A percentile compares a stretch with the other conserved stretches of the same genome.
These are phyloP conservation scores for Ustilago shanxiensis DNA, from an alignment of 1,284 basidiomycete species.

Conservation along the genomic window DNA sequence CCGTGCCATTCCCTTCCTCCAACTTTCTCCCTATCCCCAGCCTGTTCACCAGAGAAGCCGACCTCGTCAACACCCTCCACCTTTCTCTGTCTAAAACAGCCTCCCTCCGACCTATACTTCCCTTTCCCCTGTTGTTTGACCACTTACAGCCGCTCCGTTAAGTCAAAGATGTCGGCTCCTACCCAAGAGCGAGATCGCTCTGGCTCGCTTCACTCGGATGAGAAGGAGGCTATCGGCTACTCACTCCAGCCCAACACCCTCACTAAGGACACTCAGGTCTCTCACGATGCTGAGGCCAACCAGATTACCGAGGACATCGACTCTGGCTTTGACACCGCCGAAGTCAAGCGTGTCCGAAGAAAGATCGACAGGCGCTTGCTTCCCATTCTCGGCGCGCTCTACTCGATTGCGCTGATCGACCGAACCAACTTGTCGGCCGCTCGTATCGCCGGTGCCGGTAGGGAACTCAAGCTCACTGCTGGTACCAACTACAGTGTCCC, in stretches of 20 bases:
- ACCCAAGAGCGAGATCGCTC: slow-evolving; percentile 35
- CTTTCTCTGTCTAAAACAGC: neutral
- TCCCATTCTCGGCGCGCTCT: slow-evolving; percentile 69
- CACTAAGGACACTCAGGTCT: slow-evolving; percentile 35
- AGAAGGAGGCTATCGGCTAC: slow-evolving; percentile 46
- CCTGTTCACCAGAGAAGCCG: slow-evolving; percentile 10
- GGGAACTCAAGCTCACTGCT: slow-evolving; percentile 60
- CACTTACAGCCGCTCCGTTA: neutral
- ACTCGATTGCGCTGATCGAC: slow-evolving; percentile 70
- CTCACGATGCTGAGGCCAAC: slow-evolving; percentile 42
- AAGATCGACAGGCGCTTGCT: slow-evolving; percentile 70
- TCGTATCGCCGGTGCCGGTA: slow-evolving; percentile 57
- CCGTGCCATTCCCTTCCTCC: neutral
- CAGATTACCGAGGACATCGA: slow-evolving; percentile 48
- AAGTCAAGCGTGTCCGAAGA: slow-evolving; percentile 58
- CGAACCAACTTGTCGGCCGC: slow-evolving; percentile 62
- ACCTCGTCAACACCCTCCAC: slow-evolving; percentile 1
- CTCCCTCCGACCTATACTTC: neutral
- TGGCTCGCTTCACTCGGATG: slow-evolving; percentile 48
- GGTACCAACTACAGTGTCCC: slow-evolving; percentile 57
- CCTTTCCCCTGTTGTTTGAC: neutral
- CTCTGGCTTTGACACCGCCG: slow-evolving; percentile 49
- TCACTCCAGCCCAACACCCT: slow-evolving; percentile 29
- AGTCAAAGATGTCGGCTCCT: slow-evolving; percentile 23
- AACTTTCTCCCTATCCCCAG: neutral